These are phyloP conservation scores for Exophiala sp. DNA, from an alignment of 2,329 filamentous ascomycete genomes.

Conservation along the genomic window DNA sequence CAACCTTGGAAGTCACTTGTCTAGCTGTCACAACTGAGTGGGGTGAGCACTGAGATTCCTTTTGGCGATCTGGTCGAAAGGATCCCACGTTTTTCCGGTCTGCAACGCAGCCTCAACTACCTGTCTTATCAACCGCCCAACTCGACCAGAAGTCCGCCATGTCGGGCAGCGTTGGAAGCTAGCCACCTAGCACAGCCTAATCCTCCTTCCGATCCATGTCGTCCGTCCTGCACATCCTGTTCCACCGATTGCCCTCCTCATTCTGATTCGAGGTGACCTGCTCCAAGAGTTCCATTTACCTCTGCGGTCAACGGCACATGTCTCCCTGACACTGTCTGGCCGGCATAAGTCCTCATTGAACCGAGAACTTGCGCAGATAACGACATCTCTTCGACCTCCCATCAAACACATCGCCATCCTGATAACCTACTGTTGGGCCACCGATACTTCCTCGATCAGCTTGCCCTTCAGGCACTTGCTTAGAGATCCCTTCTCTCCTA, in stretches of 20 bases:
- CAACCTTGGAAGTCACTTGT: background rate
- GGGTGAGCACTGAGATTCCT: background rate
- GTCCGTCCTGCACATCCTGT: constrained; percentile 15
- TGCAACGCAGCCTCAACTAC: constrained; percentile 13
- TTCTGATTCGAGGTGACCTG: constrained; percentile 21
- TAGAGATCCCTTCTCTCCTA: constrained; percentile 1
- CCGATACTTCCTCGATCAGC: background rate
- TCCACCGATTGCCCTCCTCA: constrained; percentile 19
- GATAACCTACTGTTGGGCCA: constrained; percentile 17
- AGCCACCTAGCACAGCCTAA: constrained; percentile 18
- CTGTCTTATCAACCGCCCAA: constrained; percentile 12
- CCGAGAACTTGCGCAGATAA: constrained; percentile 19
- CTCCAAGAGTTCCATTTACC: constrained; percentile 19
- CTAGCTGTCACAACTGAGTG: too few species aligned
- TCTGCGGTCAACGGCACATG: constrained; percentile 21
- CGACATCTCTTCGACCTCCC: constrained; percentile 13
- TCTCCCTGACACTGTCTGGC: constrained; percentile 17
- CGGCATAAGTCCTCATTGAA: constrained; percentile 16
- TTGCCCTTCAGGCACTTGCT: background rate
- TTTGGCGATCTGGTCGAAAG: constrained; percentile 11
- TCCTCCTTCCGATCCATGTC: constrained; percentile 23
- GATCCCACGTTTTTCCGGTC: constrained; percentile 25
- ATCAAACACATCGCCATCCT: constrained; percentile 18
- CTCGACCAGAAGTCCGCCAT: constrained; percentile 12
- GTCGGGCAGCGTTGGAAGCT: constrained; percentile 26